A percentile compares a stretch with the other conserved stretches of the same genome.
These are phyloP conservation scores for Echinosophora koreensis DNA, from an alignment of 306 rosid genomes.

Conservation along the genomic window DNA sequence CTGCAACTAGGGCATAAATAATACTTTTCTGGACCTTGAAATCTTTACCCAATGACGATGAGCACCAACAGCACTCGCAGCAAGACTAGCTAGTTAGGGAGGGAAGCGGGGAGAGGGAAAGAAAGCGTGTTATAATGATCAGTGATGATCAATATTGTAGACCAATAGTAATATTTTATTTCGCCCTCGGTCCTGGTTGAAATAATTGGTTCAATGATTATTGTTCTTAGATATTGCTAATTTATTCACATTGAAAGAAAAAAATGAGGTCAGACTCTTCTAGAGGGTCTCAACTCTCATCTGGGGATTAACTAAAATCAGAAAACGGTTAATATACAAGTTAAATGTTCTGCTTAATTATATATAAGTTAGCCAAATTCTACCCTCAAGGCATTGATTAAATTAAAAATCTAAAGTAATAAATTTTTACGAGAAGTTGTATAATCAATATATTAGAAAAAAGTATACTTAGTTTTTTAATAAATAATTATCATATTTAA, in stretches of 20 bases:
- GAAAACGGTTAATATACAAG: slow-evolving; percentile 15
- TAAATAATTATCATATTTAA: too few relatives aligned
- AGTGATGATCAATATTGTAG: slow-evolving; percentile 20
- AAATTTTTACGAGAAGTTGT: too few relatives aligned
- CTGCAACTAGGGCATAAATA: not conserved
- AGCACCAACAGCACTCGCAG: not conserved
- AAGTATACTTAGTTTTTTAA: too few relatives aligned
- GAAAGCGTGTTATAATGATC: not conserved
- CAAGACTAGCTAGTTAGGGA: not conserved
- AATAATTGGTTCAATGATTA: slow-evolving; percentile 60
- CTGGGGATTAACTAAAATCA: not conserved
- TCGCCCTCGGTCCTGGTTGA: slow-evolving; percentile 26
- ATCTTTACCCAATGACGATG: too few relatives aligned
- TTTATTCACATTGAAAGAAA: slow-evolving; percentile 34
- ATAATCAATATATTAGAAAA: too few relatives aligned
- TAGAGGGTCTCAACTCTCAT: slow-evolving; percentile 4
- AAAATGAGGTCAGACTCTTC: slow-evolving; percentile 3
- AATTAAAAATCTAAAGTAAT: too few relatives aligned
- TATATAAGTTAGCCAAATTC: too few relatives aligned
- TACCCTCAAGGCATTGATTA: too few relatives aligned
- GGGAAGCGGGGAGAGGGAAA: not conserved
- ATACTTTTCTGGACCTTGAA: slow-evolving; percentile 6
- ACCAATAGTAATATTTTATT: slow-evolving; percentile 25
- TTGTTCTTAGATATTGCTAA: slow-evolving; percentile 34
- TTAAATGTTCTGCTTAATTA: not conserved